Base-by-base conservation (phyloP, 2,329 filamentous ascomycete genomes). In the Cadophora gregata region DNA sequence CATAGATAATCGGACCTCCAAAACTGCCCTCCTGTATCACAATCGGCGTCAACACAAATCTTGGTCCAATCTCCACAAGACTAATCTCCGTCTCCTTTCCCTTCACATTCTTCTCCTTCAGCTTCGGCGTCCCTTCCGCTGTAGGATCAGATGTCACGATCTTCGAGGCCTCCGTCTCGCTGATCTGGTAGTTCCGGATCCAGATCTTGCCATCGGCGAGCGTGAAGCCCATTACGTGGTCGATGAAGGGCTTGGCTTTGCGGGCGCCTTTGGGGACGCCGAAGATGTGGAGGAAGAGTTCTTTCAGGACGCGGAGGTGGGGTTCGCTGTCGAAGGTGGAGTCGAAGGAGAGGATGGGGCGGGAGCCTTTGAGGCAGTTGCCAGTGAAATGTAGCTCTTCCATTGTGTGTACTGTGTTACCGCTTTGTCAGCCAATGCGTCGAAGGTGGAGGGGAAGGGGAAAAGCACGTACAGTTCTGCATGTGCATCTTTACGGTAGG, bases 321-420 rank as follows among this genome's bases (percentile, higher is more conserved):
- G 93, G 91, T 74, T 92, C 86, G 72, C 86, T 86, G 68, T 96
- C 92, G 80, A 99, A 99, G 21, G 88, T 87, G 62, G 88, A 86
- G 78, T 98, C 96, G 79, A 99, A 99, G 42, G 93, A 96, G 65
- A 99, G 88, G 47, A 99, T 84, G 1, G 96, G 95, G 42, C 96
- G 85, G 31, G 93, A 96, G 67, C 96, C 96, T 81, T 97, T 97
- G 69, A 98, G 83, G 78, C 94, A 97, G 83, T 99, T 99, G 63
- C 96, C 96, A 19, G 93, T 94, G 79, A 99, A 98, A 77, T 97
- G 93, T 42, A 99, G 84, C 79, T 99, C 96, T 76, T 95, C 93
- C 93, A 96, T 97, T 10, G 95, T 97, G 81, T 97, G 94, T 76
- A 97, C 86, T 92, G 72, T 76, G 78, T n/a, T 4, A 9, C 5